A percentile compares a stretch with the other conserved stretches of the same genome.
Conservation (phyloP, 1,284 basidiomycete species). For the Macrocystidia cucumis region DNA sequence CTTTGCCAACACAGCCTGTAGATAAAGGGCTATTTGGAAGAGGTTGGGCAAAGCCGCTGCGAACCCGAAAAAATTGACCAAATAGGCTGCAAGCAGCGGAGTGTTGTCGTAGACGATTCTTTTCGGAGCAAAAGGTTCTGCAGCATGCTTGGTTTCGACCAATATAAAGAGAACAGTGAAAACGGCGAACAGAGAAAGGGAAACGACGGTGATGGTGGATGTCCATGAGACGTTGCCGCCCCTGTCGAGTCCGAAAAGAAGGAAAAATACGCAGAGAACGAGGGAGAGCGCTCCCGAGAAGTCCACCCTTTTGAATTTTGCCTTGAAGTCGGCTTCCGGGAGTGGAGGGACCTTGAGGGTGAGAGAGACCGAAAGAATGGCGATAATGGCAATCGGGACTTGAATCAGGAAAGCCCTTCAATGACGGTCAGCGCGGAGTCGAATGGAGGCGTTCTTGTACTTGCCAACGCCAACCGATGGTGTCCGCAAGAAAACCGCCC, state of each 20-base stretch:
- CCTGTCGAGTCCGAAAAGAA: slow-evolving; percentile 49
- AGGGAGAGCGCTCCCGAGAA: slow-evolving; percentile 47
- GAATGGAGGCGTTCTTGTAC: slow-evolving; percentile 4
- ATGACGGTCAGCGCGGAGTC: background rate
- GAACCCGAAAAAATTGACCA: slow-evolving; percentile 51
- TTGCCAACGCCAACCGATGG: slow-evolving; percentile 59
- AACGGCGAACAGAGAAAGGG: slow-evolving; percentile 22
- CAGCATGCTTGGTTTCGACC: slow-evolving; percentile 38
- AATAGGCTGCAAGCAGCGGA: slow-evolving; percentile 43
- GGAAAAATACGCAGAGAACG: slow-evolving; percentile 39
- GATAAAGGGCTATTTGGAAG: slow-evolving; percentile 49
- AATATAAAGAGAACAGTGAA: slow-evolving; percentile 24
- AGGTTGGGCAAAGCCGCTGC: slow-evolving; percentile 35
- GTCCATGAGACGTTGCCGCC: slow-evolving; percentile 52
- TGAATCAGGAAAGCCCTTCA: slow-evolving; percentile 51
- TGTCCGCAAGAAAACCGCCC: slow-evolving; percentile 51
- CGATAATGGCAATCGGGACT: slow-evolving; percentile 44
- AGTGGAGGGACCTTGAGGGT: slow-evolving; percentile 40
- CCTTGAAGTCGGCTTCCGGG: slow-evolving; percentile 28
- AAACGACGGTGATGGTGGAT: slow-evolving; percentile 26
- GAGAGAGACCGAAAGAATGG: slow-evolving; percentile 41
- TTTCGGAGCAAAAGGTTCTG: slow-evolving; percentile 51
- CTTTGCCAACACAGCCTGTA: slow-evolving; percentile 44
- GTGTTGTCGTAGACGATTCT: slow-evolving; percentile 43
- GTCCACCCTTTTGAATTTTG: slow-evolving; percentile 50